Base-by-base conservation (phyloP, 495 filamentous ascomycete species). In the Wilcoxina mikolae region DNA sequence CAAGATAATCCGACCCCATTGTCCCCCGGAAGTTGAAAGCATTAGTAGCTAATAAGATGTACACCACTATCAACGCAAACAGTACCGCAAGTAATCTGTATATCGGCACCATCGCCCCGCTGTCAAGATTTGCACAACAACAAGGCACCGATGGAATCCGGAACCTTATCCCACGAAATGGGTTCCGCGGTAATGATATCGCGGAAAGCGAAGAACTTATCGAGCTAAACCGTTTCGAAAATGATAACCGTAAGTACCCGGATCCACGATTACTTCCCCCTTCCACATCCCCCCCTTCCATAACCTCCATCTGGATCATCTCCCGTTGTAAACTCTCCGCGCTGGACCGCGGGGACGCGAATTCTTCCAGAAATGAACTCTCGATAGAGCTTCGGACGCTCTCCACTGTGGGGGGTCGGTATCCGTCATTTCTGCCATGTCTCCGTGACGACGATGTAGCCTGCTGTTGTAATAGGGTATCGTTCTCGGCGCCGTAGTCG, bases 291-390 rank as follows among this genome's bases (percentile, higher is more conserved):
- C 65, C 71, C 51, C 73, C 76, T 61, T 95, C 90, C 57, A 87
- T 73, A 4, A 94, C 77, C 62, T 94, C 90, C 78, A 98, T 79
- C 74, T 95, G 83, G 59, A 87, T 78, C 69, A 96, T 82, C 70
- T 88, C 85, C 59, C 79, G 74, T 55, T 83, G 78, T 47, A 94
- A 67, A 68, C 46, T 74, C 70, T 57, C 73, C 69, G 46, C 62
- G 65, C 38, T 67, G 67, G 45, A 67, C 65, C 53, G 70, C 59
- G 31, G 69, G 57, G 29, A 74, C 68, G 20, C 69, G 60, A 41
- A 65, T 28, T 76, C 69, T 7, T 55, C 56, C 9, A 59, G 50
- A 56, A 61, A 67, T n/a, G 65, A 64, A 51, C 64, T 69, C 38
- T 83, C 81, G 41, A 79, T 66, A 65, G 79, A 82, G 47, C 77